These are phyloP conservation scores for Protomyces macrosporus DNA, from an alignment of 1,139 yeast species.

Conservation along the genomic window DNA sequence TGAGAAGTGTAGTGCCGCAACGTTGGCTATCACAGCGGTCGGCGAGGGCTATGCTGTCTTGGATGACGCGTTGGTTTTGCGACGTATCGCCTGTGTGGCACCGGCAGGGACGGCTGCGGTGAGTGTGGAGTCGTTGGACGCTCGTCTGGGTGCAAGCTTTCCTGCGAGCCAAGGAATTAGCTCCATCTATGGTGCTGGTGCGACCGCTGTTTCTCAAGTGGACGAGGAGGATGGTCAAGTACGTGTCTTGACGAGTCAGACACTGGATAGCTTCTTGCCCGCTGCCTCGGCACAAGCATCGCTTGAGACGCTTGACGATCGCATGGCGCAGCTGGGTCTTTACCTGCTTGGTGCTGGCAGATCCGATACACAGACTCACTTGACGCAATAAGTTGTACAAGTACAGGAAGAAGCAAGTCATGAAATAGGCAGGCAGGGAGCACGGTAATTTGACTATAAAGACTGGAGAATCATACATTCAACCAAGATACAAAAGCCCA, in stretches of 20 bases:
- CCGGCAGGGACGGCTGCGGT: neutral
- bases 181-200: neutral
- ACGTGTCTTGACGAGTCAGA: neutral
- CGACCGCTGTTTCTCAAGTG: neutral
- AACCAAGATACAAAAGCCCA: too few species aligned
- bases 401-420: too few species aligned
- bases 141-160: too few species aligned
- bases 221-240: neutral
- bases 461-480: too few species aligned
- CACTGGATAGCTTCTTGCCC: neutral
- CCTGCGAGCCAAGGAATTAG: neutral
- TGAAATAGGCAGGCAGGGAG: too few species aligned
- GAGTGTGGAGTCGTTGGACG: neutral
- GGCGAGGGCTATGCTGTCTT: neutral
- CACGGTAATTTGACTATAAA: too few species aligned
- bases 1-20: slow-evolving; percentile 6
- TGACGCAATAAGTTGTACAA: too few species aligned
- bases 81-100: neutral
- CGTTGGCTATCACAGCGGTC: neutral
- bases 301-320: neutral
- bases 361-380: too few species aligned
- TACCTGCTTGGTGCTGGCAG: neutral
- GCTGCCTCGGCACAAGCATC: neutral
- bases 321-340: neutral
- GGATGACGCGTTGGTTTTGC: neutral